These are phyloP conservation scores for Juncus effusus DNA, from an alignment of 176 grass and related monocot genomes.

Conservation along the genomic window DNA sequence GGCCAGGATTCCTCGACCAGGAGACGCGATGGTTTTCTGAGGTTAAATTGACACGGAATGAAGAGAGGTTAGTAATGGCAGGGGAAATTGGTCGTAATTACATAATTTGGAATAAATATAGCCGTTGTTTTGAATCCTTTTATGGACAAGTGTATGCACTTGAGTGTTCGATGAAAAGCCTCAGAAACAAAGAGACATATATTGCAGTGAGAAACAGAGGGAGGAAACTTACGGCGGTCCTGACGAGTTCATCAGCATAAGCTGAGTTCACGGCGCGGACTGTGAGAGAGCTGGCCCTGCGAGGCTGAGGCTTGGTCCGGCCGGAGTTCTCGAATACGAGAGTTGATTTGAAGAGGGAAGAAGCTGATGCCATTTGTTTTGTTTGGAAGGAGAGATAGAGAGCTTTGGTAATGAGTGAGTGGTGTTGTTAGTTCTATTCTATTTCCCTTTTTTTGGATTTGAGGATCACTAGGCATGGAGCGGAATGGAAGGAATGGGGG, in stretches of 20 bases:
- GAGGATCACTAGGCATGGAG: slow-evolving; percentile 13
- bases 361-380: slow-evolving; percentile 67
- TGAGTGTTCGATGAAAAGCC: too few relatives aligned
- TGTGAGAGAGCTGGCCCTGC: slow-evolving; percentile 12
- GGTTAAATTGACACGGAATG: too few relatives aligned
- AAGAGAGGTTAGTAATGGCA: too few relatives aligned
- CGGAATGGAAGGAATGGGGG: neutral
- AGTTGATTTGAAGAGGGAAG: slow-evolving; percentile 46
- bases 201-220: neutral
- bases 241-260: slow-evolving; percentile 79
- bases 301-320: slow-evolving; percentile 21
- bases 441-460: slow-evolving; percentile 24
- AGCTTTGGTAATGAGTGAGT: slow-evolving; percentile 1
- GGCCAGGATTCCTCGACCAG: slow-evolving; percentile 93
- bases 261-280: slow-evolving; percentile 52
- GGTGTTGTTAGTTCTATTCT: neutral
- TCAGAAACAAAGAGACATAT: slow-evolving; percentile 19
- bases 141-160: too few relatives aligned
- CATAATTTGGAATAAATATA: too few relatives aligned
- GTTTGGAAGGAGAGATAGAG: slow-evolving; percentile 87
- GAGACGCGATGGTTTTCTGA: slow-evolving; percentile 89
- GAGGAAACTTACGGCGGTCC: slow-evolving; percentile 67
- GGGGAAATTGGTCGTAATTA: too few relatives aligned
- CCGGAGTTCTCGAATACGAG: slow-evolving; percentile 26
- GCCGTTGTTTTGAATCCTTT: too few relatives aligned